Evolutionary conservation across 805 yeast species (phyloP), one percentile per base, ranked within the genome.

Genomic region (Hanseniaspora clermontiae): DNA sequence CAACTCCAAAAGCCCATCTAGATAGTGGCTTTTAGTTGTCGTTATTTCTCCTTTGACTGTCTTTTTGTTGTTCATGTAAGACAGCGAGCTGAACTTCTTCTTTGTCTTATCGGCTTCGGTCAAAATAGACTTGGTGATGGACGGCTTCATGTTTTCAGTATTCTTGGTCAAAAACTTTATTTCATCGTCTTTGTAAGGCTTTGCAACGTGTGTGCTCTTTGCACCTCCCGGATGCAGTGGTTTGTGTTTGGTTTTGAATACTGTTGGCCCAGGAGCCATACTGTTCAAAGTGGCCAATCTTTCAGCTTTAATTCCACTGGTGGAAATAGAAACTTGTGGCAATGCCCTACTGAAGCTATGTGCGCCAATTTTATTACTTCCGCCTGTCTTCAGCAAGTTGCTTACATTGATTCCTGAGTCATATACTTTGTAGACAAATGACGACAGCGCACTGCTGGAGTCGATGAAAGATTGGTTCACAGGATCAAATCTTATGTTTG

Each of bases 401-500:
- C 36, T 32, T 4, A 34, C 38, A 46, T 34, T 46, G n/a, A 46
- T 19, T 12, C 57, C 57, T 12, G 46, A 36, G 5, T 49, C 57
- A 31, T 53, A 53, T 27, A 53, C 49, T 4, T 49, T 24, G 15
- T 38, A 19, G n/a, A 53, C 49, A 24, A 53, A 34, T 11, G 37
- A 12, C 6, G 32, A 29, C 27, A 53, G 39, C 11, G 32, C 43
- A 32, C 37, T 53, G 5, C 59, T 62, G 0, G 66, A 61, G 34
- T 56, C 58, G 1, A 65, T 59, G 7, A 68, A 57, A 5, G 70
- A 66, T 49, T 71, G 70, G 20, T 64, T 64, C 20, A 62, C 66
- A 24, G 61, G 63, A 58, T 68, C 70, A 19, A 68, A 60, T 52
- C 64, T 63, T 32, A 70, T 70, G 20, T 64, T 70, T 60, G 61